Evolutionary conservation across 768 basidiomycete species (phyloP), one percentile per base, ranked within the genome.

Genomic region (Paxillus ammoniavirescens): DNA sequence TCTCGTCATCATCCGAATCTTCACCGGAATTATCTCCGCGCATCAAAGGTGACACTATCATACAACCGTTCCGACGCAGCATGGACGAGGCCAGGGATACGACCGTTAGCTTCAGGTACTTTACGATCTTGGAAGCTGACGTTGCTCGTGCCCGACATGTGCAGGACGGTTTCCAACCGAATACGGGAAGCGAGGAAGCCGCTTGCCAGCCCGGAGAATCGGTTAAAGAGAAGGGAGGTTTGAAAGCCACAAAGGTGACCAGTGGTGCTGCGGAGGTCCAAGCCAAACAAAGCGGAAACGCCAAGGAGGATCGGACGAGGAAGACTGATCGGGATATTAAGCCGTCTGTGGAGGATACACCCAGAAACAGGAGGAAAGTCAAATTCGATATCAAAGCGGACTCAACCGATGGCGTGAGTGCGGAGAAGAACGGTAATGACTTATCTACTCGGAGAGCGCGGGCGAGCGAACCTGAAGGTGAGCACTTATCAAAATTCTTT

Each of bases 381-480:
- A 88, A 86, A 8, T 91, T 91, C 61, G 80, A 90, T 57, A 79
- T 86, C 46, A 73, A 84, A 63, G 80, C 83, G 18, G 82, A 76
- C 23, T 73, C 77, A n/a, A 78, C 78, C 55, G 73, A 77, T 30
- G 67, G 67, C 26, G 69, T 71, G 15, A 69, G 67, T 33, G 53
- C 67, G 17, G 71, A 69, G 52, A 62, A 64, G 41, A 67, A 66
- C 40, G 71, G 67, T 38, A 69, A 72, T 50, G 66, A 63, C 21
- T 63, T 61, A 38, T 21, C 41, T 21, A 51, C 31, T 31, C 50
- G 36, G 63, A 59, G 37, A 62, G 61, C 37, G 55, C 71, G 33
- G 4, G 72, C 69, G 47, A 65, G 70, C 26, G 26, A 26, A 26
- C 4, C 26, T 26, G 77, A 81, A 73, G 84, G 84, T 82, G 57